Conservation (phyloP, 148 eudicot genomes). For the Amaranthus cruentus region DNA sequence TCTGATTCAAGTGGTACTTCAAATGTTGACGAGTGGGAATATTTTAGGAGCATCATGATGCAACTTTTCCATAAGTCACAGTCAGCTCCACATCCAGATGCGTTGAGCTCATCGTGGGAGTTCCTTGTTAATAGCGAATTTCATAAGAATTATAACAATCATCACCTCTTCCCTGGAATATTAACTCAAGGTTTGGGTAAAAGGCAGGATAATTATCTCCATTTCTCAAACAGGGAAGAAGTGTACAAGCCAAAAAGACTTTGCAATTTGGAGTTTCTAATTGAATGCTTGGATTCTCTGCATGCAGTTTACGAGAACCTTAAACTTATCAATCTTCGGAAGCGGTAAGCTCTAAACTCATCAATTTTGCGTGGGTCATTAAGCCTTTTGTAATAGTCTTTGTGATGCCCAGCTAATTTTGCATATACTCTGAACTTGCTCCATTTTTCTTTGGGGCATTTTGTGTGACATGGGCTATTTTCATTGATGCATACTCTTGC, state of each 20-base stretch:
- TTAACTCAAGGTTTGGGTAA: conserved; percentile 29
- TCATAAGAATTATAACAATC: conserved; percentile 49
- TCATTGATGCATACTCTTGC: too few species aligned
- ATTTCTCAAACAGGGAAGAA: conserved; percentile 24
- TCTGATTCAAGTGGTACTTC: conserved; percentile 42
- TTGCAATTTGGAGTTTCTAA: conserved; percentile 41
- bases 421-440: too few species aligned
- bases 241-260: conserved; percentile 29
- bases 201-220: conserved; percentile 26
- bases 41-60: conserved; percentile 47
- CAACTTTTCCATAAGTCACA: conserved; percentile 43
- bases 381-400: neutral
- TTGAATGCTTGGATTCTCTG: conserved; percentile 66
- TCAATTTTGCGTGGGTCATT: neutral
- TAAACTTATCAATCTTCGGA: conserved; percentile 79
- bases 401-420: neutral
- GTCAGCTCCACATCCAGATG: conserved; percentile 16
- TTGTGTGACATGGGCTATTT: too few species aligned
- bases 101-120: conserved; percentile 71
- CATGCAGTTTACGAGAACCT: conserved; percentile 94
- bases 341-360: conserved; percentile 38
- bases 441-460: too few species aligned
- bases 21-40: conserved; percentile 77
- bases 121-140: conserved; percentile 69
- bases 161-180: conserved; percentile 29